phyloP scores from a whole-genome alignment of 2,329 filamentous ascomycete genomes.

The Pseudopyricularia cyperi region DNA sequence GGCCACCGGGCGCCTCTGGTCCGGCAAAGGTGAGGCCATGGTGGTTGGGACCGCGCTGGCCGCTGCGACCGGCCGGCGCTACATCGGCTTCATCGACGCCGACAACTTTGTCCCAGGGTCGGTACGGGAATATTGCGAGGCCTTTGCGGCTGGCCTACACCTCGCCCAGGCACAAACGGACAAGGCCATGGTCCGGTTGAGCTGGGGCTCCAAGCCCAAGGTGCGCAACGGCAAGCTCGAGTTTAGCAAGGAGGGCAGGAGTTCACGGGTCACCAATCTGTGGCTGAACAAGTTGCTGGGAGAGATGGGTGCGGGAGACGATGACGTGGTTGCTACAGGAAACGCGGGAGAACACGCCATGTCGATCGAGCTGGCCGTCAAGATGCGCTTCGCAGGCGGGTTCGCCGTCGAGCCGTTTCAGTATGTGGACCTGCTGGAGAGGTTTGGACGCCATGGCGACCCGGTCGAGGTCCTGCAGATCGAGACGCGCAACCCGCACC shows the following conservation, averaged over 20 bases:
- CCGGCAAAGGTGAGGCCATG: constrained; percentile 20
- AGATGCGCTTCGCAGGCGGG: constrained; percentile 16
- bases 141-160: constrained; percentile 17
- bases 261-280: constrained; percentile 16
- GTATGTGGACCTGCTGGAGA: constrained; percentile 15
- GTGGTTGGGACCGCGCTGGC: constrained; percentile 17
- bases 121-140: constrained; percentile 18
- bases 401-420: constrained; percentile 21
- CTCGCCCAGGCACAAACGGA: constrained; percentile 8
- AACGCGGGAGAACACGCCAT: constrained; percentile 22
- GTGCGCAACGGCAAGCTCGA: constrained; percentile 11
- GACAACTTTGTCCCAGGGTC: constrained; percentile 17
- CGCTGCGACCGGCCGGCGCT: constrained; percentile 9
- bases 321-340: constrained; percentile 15
- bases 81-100: constrained; percentile 20
- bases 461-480: constrained; percentile 15
- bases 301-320: neutral
- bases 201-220: constrained; percentile 19
- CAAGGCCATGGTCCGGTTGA: constrained; percentile 17
- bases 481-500: constrained; percentile 17
- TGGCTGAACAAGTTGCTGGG: constrained; percentile 16
- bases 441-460: constrained; percentile 4
- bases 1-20: constrained; percentile 9
- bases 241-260: constrained; percentile 14
- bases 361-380: constrained; percentile 20